These are phyloP conservation scores for Rutstroemia sp. DNA, from an alignment of 2,329 filamentous ascomycete genomes.

Conservation along the genomic window DNA sequence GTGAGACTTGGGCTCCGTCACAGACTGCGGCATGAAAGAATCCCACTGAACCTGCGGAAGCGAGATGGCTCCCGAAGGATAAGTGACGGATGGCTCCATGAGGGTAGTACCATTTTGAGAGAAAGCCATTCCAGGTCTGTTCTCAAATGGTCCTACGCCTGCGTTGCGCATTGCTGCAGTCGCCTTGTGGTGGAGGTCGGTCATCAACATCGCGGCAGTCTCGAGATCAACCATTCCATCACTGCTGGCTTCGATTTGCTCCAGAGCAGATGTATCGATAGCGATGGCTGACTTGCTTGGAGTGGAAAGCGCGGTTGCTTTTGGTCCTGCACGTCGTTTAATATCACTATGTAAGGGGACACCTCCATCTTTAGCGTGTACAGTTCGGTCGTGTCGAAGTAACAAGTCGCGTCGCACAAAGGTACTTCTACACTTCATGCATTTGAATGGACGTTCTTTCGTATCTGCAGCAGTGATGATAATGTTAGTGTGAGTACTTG, in stretches of 20 bases:
- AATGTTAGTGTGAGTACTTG: conserved; percentile 10
- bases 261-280: conserved; percentile 77
- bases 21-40: conserved; percentile 66
- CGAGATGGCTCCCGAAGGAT: conserved; percentile 70
- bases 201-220: conserved; percentile 96
- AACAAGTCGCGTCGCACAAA: conserved; percentile 96
- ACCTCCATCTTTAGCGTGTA: conserved; percentile 96
- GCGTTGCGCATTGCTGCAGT: conserved; percentile 63
- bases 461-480: conserved; percentile 57
- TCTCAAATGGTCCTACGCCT: conserved; percentile 44
- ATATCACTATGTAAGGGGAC: conserved; percentile 89
- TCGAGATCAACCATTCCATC: conserved; percentile 94
- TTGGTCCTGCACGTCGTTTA: conserved; percentile 71
- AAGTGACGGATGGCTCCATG: conserved; percentile 72
- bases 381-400: conserved; percentile 93
- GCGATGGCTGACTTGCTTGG: conserved; percentile 72
- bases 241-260: conserved; percentile 86
- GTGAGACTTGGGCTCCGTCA: conserved; percentile 66
- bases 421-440: conserved; percentile 94
- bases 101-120: conserved; percentile 63
- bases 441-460: conserved; percentile 98
- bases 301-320: conserved; percentile 54
- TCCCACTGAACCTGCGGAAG: conserved; percentile 90
- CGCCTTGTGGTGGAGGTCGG: conserved; percentile 94
- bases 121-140: conserved; percentile 58